Conservation (phyloP, 352 stramenopile genomes). For the Pythium pyrilobum region DNA sequence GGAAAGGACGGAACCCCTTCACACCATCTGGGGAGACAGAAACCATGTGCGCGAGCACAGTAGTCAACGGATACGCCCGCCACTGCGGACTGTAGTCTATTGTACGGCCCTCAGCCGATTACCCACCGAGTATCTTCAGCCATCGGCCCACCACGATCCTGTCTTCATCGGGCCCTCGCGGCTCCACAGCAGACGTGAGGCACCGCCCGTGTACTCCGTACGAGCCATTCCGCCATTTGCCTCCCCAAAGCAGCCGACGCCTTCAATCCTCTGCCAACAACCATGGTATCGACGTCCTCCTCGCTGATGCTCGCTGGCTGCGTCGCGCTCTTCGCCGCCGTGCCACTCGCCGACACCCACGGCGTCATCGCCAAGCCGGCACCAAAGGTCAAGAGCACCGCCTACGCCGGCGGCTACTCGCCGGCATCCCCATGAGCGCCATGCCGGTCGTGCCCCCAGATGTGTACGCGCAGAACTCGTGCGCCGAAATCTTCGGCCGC, state of each 20-base stretch:
- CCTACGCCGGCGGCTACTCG: conserved; percentile 6
- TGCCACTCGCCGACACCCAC: neutral
- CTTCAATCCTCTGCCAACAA: neutral
- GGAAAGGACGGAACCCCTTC: too few relatives aligned
- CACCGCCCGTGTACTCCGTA: too few relatives aligned
- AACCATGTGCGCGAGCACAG: too few relatives aligned
- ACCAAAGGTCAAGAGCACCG: neutral
- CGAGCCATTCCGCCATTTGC: neutral
- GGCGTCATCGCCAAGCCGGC: conserved; percentile 1
- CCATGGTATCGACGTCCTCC: neutral
- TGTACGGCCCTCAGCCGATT: too few relatives aligned
- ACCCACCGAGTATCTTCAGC: too few relatives aligned
- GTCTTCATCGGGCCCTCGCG: too few relatives aligned
- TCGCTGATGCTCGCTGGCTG: neutral
- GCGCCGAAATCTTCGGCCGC: neutral
- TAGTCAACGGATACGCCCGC: too few relatives aligned
- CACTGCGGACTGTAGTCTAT: too few relatives aligned
- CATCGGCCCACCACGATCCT: too few relatives aligned
- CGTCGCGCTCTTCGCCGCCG: neutral
- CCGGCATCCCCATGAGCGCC: neutral
- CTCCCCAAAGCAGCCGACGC: neutral
- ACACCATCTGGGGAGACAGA: too few relatives aligned
- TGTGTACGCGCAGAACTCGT: conserved; percentile 3
- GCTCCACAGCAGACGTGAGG: too few relatives aligned
- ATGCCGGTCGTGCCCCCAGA: neutral